Evolutionary conservation across 352 stramenopile species (phyloP).

Genomic region (Pythium aphanidermatum): DNA sequence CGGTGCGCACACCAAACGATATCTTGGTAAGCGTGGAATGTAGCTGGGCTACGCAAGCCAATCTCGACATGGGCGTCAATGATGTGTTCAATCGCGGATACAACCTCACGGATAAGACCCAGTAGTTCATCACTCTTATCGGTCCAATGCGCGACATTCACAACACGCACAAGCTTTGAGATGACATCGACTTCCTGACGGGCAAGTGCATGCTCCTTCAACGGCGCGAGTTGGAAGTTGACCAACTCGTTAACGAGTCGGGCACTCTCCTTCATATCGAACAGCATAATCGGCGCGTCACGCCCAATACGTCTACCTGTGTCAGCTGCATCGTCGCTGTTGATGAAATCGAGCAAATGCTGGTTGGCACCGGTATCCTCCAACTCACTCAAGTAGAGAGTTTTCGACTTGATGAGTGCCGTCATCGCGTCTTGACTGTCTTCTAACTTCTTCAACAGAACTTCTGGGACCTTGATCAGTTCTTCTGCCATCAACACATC

Average conservation of each 20-base stretch:
- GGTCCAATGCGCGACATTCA: slow-evolving; percentile 42
- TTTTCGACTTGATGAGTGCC: slow-evolving; percentile 55
- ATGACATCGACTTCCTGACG: slow-evolving; percentile 64
- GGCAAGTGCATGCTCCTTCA: slow-evolving; percentile 62
- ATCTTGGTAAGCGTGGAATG: slow-evolving; percentile 76
- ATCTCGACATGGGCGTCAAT: slow-evolving; percentile 48
- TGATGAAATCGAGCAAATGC: slow-evolving; percentile 27
- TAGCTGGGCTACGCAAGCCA: slow-evolving; percentile 51
- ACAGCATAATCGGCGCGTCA: slow-evolving; percentile 73
- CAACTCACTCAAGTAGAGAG: slow-evolving; percentile 59
- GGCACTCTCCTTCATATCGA: slow-evolving; percentile 73
- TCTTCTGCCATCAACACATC: slow-evolving; percentile 58
- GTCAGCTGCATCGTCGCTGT: slow-evolving; percentile 25
- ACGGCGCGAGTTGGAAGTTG: slow-evolving; percentile 68
- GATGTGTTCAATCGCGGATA: slow-evolving; percentile 43
- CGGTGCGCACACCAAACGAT: slow-evolving; percentile 78
- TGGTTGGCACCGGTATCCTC: slow-evolving; percentile 26
- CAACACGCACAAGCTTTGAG: slow-evolving; percentile 39
- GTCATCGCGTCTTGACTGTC: slow-evolving; percentile 48
- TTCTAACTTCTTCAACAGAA: slow-evolving; percentile 57
- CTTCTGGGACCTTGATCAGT: slow-evolving; percentile 50
- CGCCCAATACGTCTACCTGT: slow-evolving; percentile 17
- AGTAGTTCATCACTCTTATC: slow-evolving; percentile 5
- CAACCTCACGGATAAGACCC: slow-evolving; percentile 22
- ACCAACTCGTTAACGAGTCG: slow-evolving; percentile 61